Base-by-base conservation (phyloP, 2,329 filamentous ascomycete genomes). In the Penicillium verrucosum region DNA sequence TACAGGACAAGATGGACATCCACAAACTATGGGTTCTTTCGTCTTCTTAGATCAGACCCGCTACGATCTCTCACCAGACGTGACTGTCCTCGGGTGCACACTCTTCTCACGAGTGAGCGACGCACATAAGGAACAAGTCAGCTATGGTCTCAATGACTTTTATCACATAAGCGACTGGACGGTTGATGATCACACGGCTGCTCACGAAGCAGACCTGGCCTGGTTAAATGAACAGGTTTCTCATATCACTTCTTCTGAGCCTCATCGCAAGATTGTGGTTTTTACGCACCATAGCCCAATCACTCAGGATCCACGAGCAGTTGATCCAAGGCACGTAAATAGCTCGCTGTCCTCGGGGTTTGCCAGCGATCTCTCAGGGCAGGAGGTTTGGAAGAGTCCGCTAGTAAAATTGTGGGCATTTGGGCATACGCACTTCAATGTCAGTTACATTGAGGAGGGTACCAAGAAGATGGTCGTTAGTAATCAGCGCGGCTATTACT, bases 91-190 rank as follows among this genome's bases (percentile, higher is more conserved):
- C 1, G 78, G 78, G 10, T 81, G 78, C 60, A 79, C 77, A 2
- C 71, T 85, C 3, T 82, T 81, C 68, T 84, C 82, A 0, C 53
- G 66, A 9, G 69, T 85, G 27, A 71, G 75, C 0, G 52, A 71
- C 0, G 64, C 72, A n/a, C 70, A 76, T 7, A 60, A 64, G 8
- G 68, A 73, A 34, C 63, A 56, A 0, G 76, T 84, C 14, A 74
- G 73, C 46, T 64, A 75, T 36, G 72, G 77, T 0, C 60, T 84
- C 9, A 81, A 81, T 43, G 81, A 84, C 68, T 85, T 85, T 59
- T 81, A 76, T 60, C 63, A 76, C 0, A 82, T 75, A n/a, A 44
- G 64, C 0, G 60, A 71, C 46, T 77, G 73, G 72, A 66, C 65
- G 1, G 64, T 75, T 5, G 66, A 68, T 23, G 60, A 57, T 11